These are phyloP conservation scores for Trichocomaceae sp. DNA, from an alignment of 2,329 filamentous ascomycete species.

Conservation along the genomic window DNA sequence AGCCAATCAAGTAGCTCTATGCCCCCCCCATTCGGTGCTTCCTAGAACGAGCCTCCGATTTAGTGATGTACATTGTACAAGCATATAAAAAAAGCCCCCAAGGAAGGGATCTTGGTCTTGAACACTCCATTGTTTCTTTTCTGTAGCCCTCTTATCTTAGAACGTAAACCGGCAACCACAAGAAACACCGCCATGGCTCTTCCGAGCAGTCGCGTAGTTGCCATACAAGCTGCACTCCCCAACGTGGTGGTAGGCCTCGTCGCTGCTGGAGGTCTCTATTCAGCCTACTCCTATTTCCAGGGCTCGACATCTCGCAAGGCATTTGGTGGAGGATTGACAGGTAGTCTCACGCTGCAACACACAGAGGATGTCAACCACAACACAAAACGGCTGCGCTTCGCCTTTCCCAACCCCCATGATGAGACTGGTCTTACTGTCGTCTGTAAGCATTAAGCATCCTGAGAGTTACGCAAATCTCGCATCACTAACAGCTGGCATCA, in stretches of 20 bases:
- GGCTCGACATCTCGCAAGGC: constrained; percentile 1
- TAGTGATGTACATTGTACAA: background rate
- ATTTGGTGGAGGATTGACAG: background rate
- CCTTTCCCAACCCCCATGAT: constrained; percentile 6
- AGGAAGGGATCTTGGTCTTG: no score
- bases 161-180: background rate
- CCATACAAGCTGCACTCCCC: constrained; percentile 3
- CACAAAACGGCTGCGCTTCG: constrained; percentile 11
- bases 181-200: background rate
- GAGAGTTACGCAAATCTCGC: background rate
- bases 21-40: background rate
- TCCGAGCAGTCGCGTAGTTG: background rate
- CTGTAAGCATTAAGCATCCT: constrained; percentile 4
- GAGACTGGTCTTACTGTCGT: constrained; percentile 9
- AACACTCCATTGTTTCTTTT: no score
- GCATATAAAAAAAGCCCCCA: background rate
- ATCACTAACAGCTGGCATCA: background rate
- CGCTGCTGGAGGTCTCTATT: constrained; percentile 4
- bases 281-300: constrained; percentile 8
- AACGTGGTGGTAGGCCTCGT: constrained; percentile 2
- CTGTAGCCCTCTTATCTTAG: no score
- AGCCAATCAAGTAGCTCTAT: background rate
- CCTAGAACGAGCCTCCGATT: background rate
- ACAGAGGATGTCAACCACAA: constrained; percentile 12
- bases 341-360: constrained; percentile 1